Evolutionary conservation across 2,329 filamentous ascomycete genomes (phyloP), one percentile per base, ranked within the genome.

Genomic region (Xylaria sp.): DNA sequence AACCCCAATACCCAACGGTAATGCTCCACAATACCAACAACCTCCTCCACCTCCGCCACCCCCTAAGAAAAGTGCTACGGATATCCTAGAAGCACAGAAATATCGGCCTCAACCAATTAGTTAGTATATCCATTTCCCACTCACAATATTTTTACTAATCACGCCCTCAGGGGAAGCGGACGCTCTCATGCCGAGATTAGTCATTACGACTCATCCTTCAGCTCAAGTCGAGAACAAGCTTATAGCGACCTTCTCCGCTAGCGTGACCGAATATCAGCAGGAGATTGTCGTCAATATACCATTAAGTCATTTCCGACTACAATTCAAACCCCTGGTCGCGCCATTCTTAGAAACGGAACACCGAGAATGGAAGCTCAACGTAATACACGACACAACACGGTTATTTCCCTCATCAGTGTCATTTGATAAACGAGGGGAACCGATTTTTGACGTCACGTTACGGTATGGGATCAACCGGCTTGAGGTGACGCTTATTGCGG

Each of bases 341-440:
- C 80, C 88, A 9, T 84, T 85, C 38, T 79, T 92, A 4, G 86
- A 89, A 66, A 85, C 82, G 47, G 78, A 83, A 64, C 77, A 87
- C 59, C 89, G 92, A 36, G 88, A 92, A 57, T 93, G 92, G 80
- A 93, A 90, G 75, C 81, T 96, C 39, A 94, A 93, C 76, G 90
- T 94, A 38, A 85, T 88, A 1, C 84, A 91, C 54, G 92, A 94
- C 74, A 87, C 85, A 45, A 85, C 87, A 57, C 84, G 90, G 7
- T 83, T 91, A n/a, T 82, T 81, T 49, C 83, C 79, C 72, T 75
- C 76, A 69, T 42, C 78, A 79, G 39, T 63, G 69, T 36, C 85
- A 86, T 68, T 82, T 85, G 84, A 87, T 25, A 87, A 88, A 72
- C 83, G 79, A 53, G 83, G 84, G 66, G 88, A 88, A 69, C 89